Base-by-base conservation (phyloP, 148 eudicot genomes). In the Silene conica region DNA sequence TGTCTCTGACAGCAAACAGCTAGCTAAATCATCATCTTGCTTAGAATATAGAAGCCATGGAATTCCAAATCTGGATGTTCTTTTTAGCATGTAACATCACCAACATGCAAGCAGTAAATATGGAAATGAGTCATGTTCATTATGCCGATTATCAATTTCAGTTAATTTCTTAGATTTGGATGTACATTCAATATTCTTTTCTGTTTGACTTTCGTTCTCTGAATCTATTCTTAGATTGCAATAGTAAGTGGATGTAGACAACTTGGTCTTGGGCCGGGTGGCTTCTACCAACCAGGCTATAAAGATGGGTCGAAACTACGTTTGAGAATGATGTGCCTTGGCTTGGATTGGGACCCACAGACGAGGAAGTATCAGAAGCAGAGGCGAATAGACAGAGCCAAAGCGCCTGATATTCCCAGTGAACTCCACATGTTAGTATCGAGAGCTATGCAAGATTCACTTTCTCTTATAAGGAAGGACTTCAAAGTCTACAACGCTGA, bases 311-410 rank as follows among this genome's bases (percentile, higher is more conserved):
- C 85, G n/a, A 89, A 85, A 77, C 87, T 90, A 0, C 87, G 84
- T 19, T 69, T 90, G 67, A 79, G 79, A 28, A 83, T 86, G 96
- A 90, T 88, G 96, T 90, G 90, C 73, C 81, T 90, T 13, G 96
- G 96, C 77, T 74, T 20, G 26, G 84, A 85, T 67, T 90, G 96
- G 96, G 85, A 90, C 75, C 92, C 90, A 8, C 77, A 82, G 66
- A 85, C 87, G 10, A 80, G 78, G 59, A 78, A 61, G 56, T 88
- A 88, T 65, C 65, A 61, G 31, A 57, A 74, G 14, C 41, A 8
- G 16, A 81, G 87, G 20, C 79, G 21, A 43, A 18, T 80, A 43
- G 91, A 89, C 79, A 75, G 74, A 50, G 60, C 81, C 59, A 16
- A 57, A 69, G 82, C 87, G 1, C 88, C 91, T 26, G 52, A 9